Base-by-base conservation (phyloP, 148 eudicot species). In the Chenopodium formosanum region DNA sequence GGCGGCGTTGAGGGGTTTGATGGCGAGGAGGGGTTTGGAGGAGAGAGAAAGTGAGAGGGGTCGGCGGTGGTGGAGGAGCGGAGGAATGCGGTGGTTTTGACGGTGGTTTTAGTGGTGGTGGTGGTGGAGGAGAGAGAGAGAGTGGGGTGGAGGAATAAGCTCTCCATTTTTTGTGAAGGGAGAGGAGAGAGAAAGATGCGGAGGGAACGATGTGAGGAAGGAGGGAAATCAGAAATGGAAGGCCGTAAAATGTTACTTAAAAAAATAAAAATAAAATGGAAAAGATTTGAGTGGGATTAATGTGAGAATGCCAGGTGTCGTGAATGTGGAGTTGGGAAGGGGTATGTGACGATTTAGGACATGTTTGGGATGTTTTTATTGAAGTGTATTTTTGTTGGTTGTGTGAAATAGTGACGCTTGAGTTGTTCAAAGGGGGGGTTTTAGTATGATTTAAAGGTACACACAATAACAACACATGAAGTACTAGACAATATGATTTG, bases 111-210 rank as follows among this genome's bases (percentile, higher is more conserved):
- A 50, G 81, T 53, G 71, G 82, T 67, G 72, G 81, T 53, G 71
- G 82, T 67, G 40, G 88, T 20, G 76, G 89, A 10, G 69, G 88
- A 73, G 82, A 84, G 82, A 70, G 85, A 83, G 63, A 74, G 77
- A 23, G 75, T 32, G 17, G 48, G 13, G 79, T 44, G 84, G 82
- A 85, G 80, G 63, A 88, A 81, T 64, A 85, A 83, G 69, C 89
- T 84, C 88, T 83, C 89, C 91, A 86, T 86, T 23, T 52, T 19
- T 34, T n/a, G 52, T 34, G 82, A 65, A 52, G 80, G 80, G 27
- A 16, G 34, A 68, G 14, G 62, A 40, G 75, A 34, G 78, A 27
- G 70, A 66, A 37, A 16, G 44, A 23, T 20, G 79, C 78, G 68
- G 84, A 81, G 65, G 23, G 0, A 31, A 32, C 83, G 68, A 81